Evolutionary conservation across 306 rosid species (phyloP).

Genomic region (Acacia crassicarpa): DNA sequence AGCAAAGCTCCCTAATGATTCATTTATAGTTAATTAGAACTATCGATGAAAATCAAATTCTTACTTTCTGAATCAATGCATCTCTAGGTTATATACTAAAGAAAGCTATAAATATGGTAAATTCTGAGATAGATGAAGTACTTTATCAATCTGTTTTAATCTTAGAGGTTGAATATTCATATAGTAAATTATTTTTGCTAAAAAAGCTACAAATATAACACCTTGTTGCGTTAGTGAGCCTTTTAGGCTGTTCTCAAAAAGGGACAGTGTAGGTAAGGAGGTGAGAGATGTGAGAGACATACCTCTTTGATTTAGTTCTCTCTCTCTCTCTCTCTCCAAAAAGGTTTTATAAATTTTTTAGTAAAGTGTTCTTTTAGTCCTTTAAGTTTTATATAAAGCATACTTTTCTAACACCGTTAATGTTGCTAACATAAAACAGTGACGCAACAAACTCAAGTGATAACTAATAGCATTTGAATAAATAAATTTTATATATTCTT

Average conservation of each 20-base stretch:
- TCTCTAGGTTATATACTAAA: background rate
- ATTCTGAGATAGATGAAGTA: background rate
- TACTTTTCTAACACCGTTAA: too few species aligned
- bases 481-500: too few species aligned
- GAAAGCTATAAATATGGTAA: background rate
- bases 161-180: background rate
- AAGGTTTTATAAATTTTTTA: too few species aligned
- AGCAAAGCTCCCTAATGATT: too few species aligned
- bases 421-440: too few species aligned
- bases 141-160: background rate
- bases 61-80: background rate
- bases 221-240: slow-evolving; percentile 1
- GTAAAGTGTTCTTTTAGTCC: too few species aligned
- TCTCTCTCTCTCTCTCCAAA: too few species aligned
- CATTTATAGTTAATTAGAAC: background rate
- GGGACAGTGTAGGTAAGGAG: background rate
- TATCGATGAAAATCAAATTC: background rate
- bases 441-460: too few species aligned
- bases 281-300: background rate
- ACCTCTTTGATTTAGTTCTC: background rate
- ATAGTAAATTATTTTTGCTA: background rate
- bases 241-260: background rate
- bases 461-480: too few species aligned
- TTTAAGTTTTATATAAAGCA: too few species aligned
- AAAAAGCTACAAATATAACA: background rate